Conservation (phyloP, 2,329 filamentous ascomycete genomes). For the Xylariales sp. region DNA sequence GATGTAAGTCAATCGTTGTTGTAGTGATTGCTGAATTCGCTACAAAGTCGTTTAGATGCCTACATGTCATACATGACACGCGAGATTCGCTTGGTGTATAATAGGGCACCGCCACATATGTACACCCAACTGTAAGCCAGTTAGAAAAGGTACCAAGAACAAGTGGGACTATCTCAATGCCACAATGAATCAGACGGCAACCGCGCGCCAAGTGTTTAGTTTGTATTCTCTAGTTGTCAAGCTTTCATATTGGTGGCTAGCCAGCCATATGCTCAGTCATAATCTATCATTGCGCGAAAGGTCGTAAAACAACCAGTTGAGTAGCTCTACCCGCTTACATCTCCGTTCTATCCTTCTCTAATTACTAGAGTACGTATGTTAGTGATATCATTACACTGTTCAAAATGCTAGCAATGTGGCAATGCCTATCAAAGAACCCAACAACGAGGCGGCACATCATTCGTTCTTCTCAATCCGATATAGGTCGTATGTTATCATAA, state of each 20-base stretch:
- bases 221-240: neutral
- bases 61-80: no score
- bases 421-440: conserved; percentile 3
- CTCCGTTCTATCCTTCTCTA: neutral
- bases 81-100: no score
- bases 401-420: neutral
- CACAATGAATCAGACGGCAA: no score
- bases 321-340: neutral
- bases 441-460: neutral
- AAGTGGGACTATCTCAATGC: no score
- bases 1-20: no score
- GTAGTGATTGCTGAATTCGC: no score
- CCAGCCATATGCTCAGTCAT: neutral
- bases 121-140: no score
- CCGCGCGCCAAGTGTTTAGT: no score
- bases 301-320: neutral
- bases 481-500: neutral
- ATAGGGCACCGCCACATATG: no score
- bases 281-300: neutral
- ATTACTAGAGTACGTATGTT: neutral
- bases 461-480: neutral
- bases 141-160: no score
- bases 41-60: no score
- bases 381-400: neutral
- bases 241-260: neutral